Percentiles rank a stretch among this genome's conserved stretches.
Conservation (phyloP, 441 rosid species). For the Theobroma grandiflorum region DNA sequence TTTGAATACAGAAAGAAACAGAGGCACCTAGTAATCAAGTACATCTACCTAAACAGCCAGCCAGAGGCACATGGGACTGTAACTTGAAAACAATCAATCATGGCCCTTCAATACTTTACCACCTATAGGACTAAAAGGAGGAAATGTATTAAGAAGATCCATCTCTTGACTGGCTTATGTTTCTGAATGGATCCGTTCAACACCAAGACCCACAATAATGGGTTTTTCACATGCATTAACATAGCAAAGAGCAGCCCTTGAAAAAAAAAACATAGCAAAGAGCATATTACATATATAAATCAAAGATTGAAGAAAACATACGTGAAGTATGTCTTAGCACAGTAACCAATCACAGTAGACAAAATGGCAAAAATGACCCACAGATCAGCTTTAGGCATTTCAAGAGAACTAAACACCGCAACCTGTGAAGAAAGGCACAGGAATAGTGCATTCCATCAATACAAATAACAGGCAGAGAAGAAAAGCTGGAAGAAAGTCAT, state of each 20-base stretch:
- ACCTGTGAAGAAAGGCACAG: slow-evolving; percentile 53
- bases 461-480: slow-evolving; percentile 25
- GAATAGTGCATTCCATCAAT: slow-evolving; percentile 14
- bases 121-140: background rate
- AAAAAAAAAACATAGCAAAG: background rate
- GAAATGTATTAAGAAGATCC: background rate
- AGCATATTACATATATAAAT: slow-evolving; percentile 6
- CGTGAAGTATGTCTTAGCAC: slow-evolving; percentile 99
- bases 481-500: slow-evolving; percentile 1
- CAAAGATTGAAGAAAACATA: slow-evolving; percentile 49
- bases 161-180: too few relatives aligned
- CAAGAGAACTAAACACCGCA: slow-evolving; percentile 80
- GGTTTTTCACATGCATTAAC: background rate
- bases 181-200: background rate
- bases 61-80: background rate
- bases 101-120: background rate
- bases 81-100: background rate
- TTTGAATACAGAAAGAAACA: background rate
- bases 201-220: background rate
- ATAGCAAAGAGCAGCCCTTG: slow-evolving; percentile 4
- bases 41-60: slow-evolving; percentile 14
- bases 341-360: slow-evolving; percentile 93
- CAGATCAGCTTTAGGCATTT: slow-evolving; percentile 85
- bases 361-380: slow-evolving; percentile 90
- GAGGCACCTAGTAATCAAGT: background rate